Percentiles rank a stretch among this genome's conserved stretches.
Conservation (phyloP, 805 yeast species). For the Wickerhamomyces pijperi region DNA sequence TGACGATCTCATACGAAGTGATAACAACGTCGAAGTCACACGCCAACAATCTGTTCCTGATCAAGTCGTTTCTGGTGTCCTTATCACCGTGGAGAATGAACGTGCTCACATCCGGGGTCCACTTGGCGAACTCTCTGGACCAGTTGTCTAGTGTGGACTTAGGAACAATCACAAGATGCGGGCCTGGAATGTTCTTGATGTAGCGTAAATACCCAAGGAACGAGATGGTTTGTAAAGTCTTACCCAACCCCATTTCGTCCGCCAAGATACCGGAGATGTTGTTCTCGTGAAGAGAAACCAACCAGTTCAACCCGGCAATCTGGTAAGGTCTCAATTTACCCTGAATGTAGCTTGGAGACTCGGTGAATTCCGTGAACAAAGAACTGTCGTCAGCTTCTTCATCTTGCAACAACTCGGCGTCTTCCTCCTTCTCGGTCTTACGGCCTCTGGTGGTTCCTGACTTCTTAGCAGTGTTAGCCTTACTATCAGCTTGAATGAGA, state of each 20-base stretch:
- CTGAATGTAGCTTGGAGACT: conserved; percentile 64
- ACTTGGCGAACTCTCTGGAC: conserved; percentile 63
- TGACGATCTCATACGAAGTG: conserved; percentile 63
- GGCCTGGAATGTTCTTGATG: conserved; percentile 49
- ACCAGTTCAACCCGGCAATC: conserved; percentile 74
- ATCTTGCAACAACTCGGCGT: conserved; percentile 60
- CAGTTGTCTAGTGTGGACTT: conserved; percentile 75
- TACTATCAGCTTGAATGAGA: conserved; percentile 22
- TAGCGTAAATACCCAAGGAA: conserved; percentile 57
- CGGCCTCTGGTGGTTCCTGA: conserved; percentile 33
- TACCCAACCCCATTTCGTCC: conserved; percentile 82
- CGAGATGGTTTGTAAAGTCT: conserved; percentile 71
- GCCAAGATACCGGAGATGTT: conserved; percentile 68
- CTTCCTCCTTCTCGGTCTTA: conserved; percentile 71
- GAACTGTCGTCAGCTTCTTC: conserved; percentile 26
- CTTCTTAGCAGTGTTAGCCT: conserved; percentile 3
- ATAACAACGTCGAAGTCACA: conserved; percentile 62
- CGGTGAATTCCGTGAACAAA: conserved; percentile 59
- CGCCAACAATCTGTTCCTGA: conserved; percentile 35
- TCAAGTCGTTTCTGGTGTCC: conserved; percentile 46
- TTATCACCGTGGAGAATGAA: conserved; percentile 68
- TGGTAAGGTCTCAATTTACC: conserved; percentile 67
- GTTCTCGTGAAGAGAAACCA: conserved; percentile 56
- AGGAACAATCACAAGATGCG: conserved; percentile 68
- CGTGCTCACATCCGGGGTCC: conserved; percentile 74